Conservation (phyloP, 2,329 filamentous ascomycete species). For the Venturia oleaginea region DNA sequence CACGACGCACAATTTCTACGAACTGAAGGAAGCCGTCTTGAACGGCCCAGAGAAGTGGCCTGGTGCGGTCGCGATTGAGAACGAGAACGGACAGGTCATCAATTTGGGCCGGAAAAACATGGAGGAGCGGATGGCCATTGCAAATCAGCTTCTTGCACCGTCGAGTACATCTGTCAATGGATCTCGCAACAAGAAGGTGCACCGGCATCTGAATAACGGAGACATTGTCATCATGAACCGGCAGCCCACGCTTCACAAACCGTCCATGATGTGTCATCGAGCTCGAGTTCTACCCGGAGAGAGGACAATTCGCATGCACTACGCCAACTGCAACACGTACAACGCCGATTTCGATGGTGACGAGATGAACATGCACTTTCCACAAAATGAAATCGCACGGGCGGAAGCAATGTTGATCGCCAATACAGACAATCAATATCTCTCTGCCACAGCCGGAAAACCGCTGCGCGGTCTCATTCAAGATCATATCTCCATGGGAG, state of each 20-base stretch:
- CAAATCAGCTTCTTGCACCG: slow-evolving; percentile 85
- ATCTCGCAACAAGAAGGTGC: slow-evolving; percentile 87
- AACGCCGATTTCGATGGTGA: slow-evolving; percentile 99
- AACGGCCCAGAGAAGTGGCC: slow-evolving; percentile 93
- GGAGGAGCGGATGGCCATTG: slow-evolving; percentile 80
- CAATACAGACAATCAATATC: slow-evolving; percentile 94
- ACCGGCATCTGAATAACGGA: slow-evolving; percentile 90
- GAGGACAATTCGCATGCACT: slow-evolving; percentile 98
- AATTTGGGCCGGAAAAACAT: slow-evolving; percentile 78
- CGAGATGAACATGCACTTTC: slow-evolving; percentile 99
- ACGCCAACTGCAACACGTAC: slow-evolving; percentile 98
- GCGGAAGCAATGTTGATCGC: slow-evolving; percentile 89
- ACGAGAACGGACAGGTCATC: slow-evolving; percentile 86
- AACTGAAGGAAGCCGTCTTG: slow-evolving; percentile 90
- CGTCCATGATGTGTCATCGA: slow-evolving; percentile 96
- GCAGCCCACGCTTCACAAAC: slow-evolving; percentile 94
- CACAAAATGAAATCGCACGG: slow-evolving; percentile 89
- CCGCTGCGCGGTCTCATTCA: slow-evolving; percentile 93
- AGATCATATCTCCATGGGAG: slow-evolving; percentile 93
- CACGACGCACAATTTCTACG: slow-evolving; percentile 92
- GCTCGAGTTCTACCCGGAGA: slow-evolving; percentile 87
- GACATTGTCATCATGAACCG: slow-evolving; percentile 99
- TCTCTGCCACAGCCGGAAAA: slow-evolving; percentile 87
- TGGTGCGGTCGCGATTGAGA: slow-evolving; percentile 87
- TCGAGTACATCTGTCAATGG: slow-evolving; percentile 66